phyloP scores from a whole-genome alignment of 768 basidiomycete species.

The Leccinum variicolor region DNA sequence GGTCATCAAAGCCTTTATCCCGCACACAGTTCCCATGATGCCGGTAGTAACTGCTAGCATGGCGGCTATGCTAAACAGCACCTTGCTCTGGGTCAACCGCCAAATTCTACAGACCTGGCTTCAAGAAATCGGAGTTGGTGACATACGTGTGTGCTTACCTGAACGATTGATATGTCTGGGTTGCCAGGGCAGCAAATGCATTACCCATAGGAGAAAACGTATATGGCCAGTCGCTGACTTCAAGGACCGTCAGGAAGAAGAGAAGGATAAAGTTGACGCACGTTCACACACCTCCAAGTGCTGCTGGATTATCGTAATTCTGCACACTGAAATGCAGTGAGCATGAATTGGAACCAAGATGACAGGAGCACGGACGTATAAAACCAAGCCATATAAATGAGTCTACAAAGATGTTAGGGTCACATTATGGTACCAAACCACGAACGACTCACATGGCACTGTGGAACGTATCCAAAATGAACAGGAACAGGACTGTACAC shows the following conservation, averaged over 20 bases:
- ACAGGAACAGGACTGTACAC: constrained; percentile 18
- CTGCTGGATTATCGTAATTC: background rate
- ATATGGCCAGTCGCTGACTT: constrained; percentile 46
- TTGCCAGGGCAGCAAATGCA: constrained; percentile 44
- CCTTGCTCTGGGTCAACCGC: constrained; percentile 2
- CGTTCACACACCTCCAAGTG: background rate
- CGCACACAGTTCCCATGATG: background rate
- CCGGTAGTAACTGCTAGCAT: background rate
- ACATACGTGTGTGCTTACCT: constrained; percentile 30
- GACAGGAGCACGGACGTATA: constrained; percentile 8
- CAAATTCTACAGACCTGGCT: constrained; percentile 12
- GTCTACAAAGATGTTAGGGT: background rate
- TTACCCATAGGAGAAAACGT: constrained; percentile 50
- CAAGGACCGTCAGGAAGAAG: background rate
- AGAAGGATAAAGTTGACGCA: background rate
- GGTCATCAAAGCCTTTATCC: background rate
- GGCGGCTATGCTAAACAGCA: background rate
- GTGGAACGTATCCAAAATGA: constrained; percentile 18
- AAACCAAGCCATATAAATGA: constrained; percentile 18
- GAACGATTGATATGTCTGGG: constrained; percentile 46
- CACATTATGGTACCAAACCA: background rate
- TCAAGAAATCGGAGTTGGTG: background rate
- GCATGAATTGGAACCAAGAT: background rate
- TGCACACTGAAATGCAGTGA: background rate
- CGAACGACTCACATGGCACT: constrained; percentile 10